Evolutionary conservation across 2,329 filamentous ascomycete species (phyloP).

Genomic region (Parafenestella ontariensis): DNA sequence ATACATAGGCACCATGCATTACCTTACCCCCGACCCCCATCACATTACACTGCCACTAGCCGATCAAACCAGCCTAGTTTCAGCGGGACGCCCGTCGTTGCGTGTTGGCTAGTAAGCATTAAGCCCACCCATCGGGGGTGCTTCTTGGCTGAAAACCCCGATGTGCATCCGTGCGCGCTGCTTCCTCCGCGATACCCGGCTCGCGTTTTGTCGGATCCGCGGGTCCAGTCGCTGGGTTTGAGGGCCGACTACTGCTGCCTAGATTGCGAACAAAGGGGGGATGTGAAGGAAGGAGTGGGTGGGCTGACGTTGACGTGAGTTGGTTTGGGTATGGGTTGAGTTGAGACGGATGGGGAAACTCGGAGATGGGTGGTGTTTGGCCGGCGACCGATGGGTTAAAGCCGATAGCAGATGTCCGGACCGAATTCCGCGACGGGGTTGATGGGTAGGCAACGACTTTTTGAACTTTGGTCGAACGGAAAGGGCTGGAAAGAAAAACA

Average conservation of each 20-base stretch:
- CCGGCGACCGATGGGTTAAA: background rate
- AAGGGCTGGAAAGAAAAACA: too few relatives aligned
- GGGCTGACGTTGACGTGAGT: background rate
- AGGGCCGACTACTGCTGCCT: background rate
- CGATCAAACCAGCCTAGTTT: constrained; percentile 9
- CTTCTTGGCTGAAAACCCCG: constrained; percentile 8
- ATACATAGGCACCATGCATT: constrained; percentile 5
- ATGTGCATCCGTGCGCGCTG: constrained; percentile 10
- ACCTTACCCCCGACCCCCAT: constrained; percentile 4
- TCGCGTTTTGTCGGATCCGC: background rate
- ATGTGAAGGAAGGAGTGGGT: too few relatives aligned
- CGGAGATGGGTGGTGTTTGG: background rate
- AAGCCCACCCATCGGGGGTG: constrained; percentile 4
- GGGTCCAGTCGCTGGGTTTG: background rate
- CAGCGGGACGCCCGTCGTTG: too few relatives aligned
- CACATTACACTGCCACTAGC: constrained; percentile 4
- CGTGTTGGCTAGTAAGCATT: too few relatives aligned
- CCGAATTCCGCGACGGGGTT: background rate
- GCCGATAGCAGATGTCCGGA: background rate
- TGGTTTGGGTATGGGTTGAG: too few relatives aligned
- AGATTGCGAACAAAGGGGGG: background rate
- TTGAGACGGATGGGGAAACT: background rate
- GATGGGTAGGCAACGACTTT: background rate
- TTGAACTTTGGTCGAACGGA: background rate
- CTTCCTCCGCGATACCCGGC: background rate